Conservation (phyloP, 805 yeast species). For the Cephaloascus albidus region DNA sequence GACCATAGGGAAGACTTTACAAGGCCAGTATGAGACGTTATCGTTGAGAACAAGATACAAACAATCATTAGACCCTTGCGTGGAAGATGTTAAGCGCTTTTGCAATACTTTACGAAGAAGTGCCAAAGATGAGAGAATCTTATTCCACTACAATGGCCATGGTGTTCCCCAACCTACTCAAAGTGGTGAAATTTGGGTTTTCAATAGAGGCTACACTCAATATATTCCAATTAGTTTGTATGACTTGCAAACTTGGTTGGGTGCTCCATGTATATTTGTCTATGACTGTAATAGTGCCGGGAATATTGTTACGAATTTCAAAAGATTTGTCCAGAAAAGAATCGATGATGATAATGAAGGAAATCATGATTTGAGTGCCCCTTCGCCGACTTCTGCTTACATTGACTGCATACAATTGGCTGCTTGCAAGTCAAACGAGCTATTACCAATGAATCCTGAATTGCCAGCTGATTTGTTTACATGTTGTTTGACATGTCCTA, state of each 20-base stretch:
- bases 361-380: conserved; percentile 38
- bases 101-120: conserved; percentile 82
- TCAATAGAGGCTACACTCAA: conserved; percentile 94
- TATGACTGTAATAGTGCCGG: conserved; percentile 95
- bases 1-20: conserved; percentile 80
- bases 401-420: conserved; percentile 89
- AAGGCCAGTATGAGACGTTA: conserved; percentile 81
- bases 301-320: conserved; percentile 81
- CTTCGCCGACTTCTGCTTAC: conserved; percentile 60
- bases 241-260: conserved; percentile 94
- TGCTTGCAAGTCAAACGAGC: conserved; percentile 81
- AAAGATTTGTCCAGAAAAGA: conserved; percentile 81
- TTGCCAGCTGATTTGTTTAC: conserved; percentile 95
- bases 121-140: conserved; percentile 86
- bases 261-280: conserved; percentile 94
- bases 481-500: conserved; percentile 91
- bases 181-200: conserved; percentile 97
- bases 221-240: conserved; percentile 94
- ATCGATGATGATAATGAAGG: conserved; percentile 76
- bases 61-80: conserved; percentile 88
- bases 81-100: conserved; percentile 88
- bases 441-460: conserved; percentile 86
- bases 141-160: conserved; percentile 96
- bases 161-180: conserved; percentile 98
- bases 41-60: conserved; percentile 84